phyloP scores from a whole-genome alignment of 2,329 filamentous ascomycete genomes.

The Neonectria faginata region DNA sequence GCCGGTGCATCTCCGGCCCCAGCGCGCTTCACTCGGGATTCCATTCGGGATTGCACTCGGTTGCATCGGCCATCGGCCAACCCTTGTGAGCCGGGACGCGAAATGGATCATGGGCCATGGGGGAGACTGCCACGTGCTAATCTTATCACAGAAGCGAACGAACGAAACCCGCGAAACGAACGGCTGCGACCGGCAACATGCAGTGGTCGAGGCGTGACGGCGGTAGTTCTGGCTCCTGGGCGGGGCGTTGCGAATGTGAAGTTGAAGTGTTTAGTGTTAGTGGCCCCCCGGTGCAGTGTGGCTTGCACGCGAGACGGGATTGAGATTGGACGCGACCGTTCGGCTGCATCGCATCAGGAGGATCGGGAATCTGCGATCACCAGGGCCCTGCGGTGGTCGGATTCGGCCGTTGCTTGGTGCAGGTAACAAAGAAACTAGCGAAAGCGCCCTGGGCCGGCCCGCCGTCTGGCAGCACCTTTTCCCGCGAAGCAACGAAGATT shows the following conservation, averaged over 20 bases:
- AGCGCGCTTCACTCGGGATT: slow-evolving; percentile 10
- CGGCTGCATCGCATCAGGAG: slow-evolving; percentile 24
- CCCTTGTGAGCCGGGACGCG: slow-evolving; percentile 5
- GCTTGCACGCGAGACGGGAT: slow-evolving; percentile 38
- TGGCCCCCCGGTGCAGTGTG: slow-evolving; percentile 27
- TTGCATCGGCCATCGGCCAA: slow-evolving; percentile 20
- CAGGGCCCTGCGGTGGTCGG: slow-evolving; percentile 21
- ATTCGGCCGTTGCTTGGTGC: slow-evolving; percentile 22
- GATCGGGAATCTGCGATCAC: slow-evolving; percentile 31
- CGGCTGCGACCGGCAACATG: slow-evolving; percentile 32
- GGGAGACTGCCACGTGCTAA: slow-evolving; percentile 28
- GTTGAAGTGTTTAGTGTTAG: neutral
- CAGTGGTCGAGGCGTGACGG: slow-evolving; percentile 28
- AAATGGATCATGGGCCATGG: slow-evolving; percentile 2
- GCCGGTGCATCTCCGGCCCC: slow-evolving; percentile 20
- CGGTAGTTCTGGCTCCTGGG: slow-evolving; percentile 9
- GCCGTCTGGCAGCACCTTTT: slow-evolving; percentile 16
- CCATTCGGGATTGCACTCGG: slow-evolving; percentile 15
- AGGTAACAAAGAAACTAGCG: neutral
- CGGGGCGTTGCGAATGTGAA: slow-evolving; percentile 19
- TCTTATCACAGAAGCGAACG: slow-evolving; percentile 32
- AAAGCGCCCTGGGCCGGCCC: slow-evolving; percentile 10
- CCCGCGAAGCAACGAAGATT: neutral
- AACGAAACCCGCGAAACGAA: slow-evolving; percentile 32
- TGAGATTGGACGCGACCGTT: slow-evolving; percentile 18